Conservation (phyloP, 1,284 basidiomycete genomes). For the Filobasidium uniguttulatum region DNA sequence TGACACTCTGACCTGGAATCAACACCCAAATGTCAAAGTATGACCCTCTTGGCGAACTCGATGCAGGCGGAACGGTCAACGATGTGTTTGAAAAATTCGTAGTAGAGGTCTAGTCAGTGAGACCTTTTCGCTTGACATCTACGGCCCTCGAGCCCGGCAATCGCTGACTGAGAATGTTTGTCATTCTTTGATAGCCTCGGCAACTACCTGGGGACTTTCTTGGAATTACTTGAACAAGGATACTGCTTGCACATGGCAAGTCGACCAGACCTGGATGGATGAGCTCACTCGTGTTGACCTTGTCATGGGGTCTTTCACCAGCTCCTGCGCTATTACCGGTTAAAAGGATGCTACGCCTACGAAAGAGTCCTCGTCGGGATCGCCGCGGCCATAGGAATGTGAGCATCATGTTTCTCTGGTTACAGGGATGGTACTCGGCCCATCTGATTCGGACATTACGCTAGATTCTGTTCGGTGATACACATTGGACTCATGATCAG, state of each 20-base stretch:
- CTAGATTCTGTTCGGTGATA: background rate
- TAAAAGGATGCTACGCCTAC: background rate
- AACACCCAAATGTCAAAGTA: too few relatives aligned
- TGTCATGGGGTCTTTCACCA: background rate
- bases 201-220: background rate
- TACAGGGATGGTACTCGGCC: too few relatives aligned
- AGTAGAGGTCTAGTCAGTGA: too few relatives aligned
- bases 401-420: background rate
- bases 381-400: background rate
- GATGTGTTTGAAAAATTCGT: too few relatives aligned
- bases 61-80: too few relatives aligned
- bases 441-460: background rate
- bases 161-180: too few relatives aligned
- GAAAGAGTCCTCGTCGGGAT: background rate
- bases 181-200: background rate
- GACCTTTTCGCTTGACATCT: too few relatives aligned
- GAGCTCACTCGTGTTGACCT: too few relatives aligned
- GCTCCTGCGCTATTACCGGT: background rate
- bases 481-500: background rate
- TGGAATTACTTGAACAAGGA: background rate
- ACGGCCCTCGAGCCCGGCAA: too few relatives aligned
- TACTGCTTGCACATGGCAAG: background rate
- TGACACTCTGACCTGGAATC: too few relatives aligned
- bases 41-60: too few relatives aligned
- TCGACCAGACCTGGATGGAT: too few relatives aligned